phyloP scores from a whole-genome alignment of 331 rosid genomes.

The Erythrophleum ivorense region DNA sequence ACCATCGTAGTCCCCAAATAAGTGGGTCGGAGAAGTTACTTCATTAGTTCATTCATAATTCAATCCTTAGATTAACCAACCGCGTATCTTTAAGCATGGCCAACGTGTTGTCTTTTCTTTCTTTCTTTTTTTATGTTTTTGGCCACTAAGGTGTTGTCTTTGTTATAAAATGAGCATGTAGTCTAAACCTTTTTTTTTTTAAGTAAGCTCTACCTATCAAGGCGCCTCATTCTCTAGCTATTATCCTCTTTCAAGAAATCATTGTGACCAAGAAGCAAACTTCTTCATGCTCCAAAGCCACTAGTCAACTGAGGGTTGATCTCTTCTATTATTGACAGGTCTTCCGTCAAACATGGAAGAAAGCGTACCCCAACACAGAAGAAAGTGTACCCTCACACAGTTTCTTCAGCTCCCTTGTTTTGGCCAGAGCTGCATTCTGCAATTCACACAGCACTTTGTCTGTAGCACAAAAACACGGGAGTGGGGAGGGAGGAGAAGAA shows the following conservation, averaged over 20 bases:
- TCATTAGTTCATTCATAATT: background rate
- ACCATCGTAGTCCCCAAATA: slow-evolving; percentile 11
- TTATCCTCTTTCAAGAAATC: slow-evolving; percentile 26
- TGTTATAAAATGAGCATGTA: background rate
- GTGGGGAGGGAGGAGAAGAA: background rate
- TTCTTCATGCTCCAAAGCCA: slow-evolving; percentile 64
- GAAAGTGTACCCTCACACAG: slow-evolving; percentile 80
- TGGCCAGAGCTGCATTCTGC: slow-evolving; percentile 75
- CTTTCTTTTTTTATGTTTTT: no score
- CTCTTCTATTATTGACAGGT: slow-evolving; percentile 86
- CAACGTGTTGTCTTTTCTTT: background rate
- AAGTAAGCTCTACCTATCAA: background rate
- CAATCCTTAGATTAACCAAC: background rate
- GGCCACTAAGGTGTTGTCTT: slow-evolving; percentile 8
- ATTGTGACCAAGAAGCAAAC: slow-evolving; percentile 1
- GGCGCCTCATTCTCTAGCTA: slow-evolving; percentile 16
- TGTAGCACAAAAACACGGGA: background rate
- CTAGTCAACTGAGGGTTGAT: slow-evolving; percentile 68
- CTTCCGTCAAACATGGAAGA: slow-evolving; percentile 96
- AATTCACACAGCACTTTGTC: slow-evolving; percentile 39
- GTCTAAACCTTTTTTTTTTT: no score
- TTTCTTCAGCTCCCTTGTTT: slow-evolving; percentile 80
- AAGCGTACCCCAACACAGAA: slow-evolving; percentile 70
- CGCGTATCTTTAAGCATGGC: slow-evolving; percentile 8
- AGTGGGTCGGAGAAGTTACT: slow-evolving; percentile 9